phyloP scores from a whole-genome alignment of 352 stramenopile species.

The Phytophthora syringae region DNA sequence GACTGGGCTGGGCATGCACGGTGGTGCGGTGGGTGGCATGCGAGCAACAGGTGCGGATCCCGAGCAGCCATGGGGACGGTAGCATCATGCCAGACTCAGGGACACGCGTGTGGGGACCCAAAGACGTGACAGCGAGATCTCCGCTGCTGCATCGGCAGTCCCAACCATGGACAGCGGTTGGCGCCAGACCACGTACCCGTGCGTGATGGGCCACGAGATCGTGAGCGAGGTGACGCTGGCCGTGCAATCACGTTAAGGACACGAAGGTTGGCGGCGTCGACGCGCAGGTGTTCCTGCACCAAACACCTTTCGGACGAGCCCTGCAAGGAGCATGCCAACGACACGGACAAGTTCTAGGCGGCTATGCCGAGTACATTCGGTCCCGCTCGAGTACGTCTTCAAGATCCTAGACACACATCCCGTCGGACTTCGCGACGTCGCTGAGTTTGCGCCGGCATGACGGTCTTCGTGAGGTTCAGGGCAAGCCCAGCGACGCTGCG shows the following conservation, averaged over 20 bases:
- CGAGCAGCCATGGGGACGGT: too few relatives aligned
- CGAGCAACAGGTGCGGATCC: too few relatives aligned
- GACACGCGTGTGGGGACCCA: too few relatives aligned
- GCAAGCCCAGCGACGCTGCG: slow-evolving; percentile 49
- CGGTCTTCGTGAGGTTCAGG: slow-evolving; percentile 10
- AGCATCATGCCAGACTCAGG: too few relatives aligned
- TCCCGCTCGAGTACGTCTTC: slow-evolving; percentile 69
- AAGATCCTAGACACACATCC: slow-evolving; percentile 75
- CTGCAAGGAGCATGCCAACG: slow-evolving; percentile 65
- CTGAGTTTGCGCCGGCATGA: slow-evolving; percentile 34
- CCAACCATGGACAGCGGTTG: too few relatives aligned
- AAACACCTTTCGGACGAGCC: slow-evolving; percentile 49
- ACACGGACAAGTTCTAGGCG: slow-evolving; percentile 80
- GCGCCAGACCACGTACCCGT: too few relatives aligned
- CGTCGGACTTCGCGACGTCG: slow-evolving; percentile 56
- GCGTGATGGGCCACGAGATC: neutral
- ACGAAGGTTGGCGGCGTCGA: slow-evolving; percentile 83
- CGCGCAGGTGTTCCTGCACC: slow-evolving; percentile 73
- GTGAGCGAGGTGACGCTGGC: slow-evolving; percentile 48
- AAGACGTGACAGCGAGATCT: too few relatives aligned
- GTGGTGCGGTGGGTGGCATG: too few relatives aligned
- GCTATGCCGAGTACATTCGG: slow-evolving; percentile 80
- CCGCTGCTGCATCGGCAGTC: too few relatives aligned
- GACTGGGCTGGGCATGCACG: too few relatives aligned
- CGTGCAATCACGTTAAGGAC: slow-evolving; percentile 53